phyloP scores from a whole-genome alignment of 2,329 filamentous ascomycete genomes.

The Calycina herbarum region DNA sequence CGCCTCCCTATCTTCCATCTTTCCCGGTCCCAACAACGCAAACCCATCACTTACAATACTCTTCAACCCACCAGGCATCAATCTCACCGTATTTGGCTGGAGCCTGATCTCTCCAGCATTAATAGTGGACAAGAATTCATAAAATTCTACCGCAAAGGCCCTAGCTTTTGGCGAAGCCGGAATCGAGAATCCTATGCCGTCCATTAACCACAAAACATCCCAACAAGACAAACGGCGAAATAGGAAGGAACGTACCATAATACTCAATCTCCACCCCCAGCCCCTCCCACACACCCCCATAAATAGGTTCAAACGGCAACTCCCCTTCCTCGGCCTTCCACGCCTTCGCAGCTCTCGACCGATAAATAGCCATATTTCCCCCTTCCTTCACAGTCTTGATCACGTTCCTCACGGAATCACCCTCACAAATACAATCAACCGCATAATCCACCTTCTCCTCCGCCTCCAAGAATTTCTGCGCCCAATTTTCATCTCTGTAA shows the following conservation, averaged over 20 bases:
- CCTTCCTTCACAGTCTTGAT: slow-evolving; percentile 32
- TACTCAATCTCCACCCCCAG: slow-evolving; percentile 44
- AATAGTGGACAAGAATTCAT: slow-evolving; percentile 37
- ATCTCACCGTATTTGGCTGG: background rate
- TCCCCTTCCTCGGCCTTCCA: slow-evolving; percentile 30
- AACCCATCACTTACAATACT: slow-evolving; percentile 9
- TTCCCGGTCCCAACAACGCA: slow-evolving; percentile 23
- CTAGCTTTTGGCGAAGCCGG: slow-evolving; percentile 25
- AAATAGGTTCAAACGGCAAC: slow-evolving; percentile 38
- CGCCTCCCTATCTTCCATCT: slow-evolving; percentile 34
- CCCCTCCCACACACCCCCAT: slow-evolving; percentile 46
- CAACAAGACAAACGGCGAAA: no score
- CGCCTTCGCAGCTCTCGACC: slow-evolving; percentile 35
- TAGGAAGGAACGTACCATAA: slow-evolving; percentile 22
- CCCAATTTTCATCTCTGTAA: slow-evolving; percentile 41
- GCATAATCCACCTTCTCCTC: slow-evolving; percentile 40
- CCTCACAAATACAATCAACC: slow-evolving; percentile 44
- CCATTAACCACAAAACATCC: no score
- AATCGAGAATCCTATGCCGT: slow-evolving; percentile 20
- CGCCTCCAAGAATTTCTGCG: slow-evolving; percentile 32
- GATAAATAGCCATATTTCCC: slow-evolving; percentile 37
- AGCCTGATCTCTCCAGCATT: slow-evolving; percentile 23
- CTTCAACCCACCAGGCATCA: slow-evolving; percentile 12
- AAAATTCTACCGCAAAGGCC: slow-evolving; percentile 39
- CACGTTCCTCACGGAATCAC: slow-evolving; percentile 38